A percentile compares a stretch with the other conserved stretches of the same genome.
Conservation (phyloP, 2,329 filamentous ascomycete species). For the Mycogone perniciosa region DNA sequence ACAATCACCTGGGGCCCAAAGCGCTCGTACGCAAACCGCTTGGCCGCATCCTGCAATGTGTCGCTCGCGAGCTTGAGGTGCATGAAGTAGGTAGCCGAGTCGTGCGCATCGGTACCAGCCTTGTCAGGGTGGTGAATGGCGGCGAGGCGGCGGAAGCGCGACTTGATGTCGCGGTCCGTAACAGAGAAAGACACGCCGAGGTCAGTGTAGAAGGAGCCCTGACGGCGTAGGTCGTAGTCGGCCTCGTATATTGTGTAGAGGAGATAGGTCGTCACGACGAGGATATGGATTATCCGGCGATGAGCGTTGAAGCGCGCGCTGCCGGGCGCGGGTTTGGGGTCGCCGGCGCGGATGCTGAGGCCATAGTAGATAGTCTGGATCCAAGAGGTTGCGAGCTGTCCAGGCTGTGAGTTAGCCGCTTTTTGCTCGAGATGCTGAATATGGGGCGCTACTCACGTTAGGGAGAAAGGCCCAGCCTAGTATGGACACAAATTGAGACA, state of each 20-base stretch:
- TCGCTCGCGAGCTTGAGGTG: constrained; percentile 79
- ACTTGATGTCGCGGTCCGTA: constrained; percentile 72
- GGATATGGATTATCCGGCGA: constrained; percentile 74
- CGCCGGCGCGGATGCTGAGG: constrained; percentile 82
- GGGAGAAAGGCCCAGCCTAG: constrained; percentile 46
- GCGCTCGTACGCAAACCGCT: constrained; percentile 81
- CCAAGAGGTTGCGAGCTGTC: constrained; percentile 69
- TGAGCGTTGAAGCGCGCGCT: constrained; percentile 64
- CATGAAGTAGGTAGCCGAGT: constrained; percentile 56
- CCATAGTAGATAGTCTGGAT: constrained; percentile 79
- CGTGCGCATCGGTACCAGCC: constrained; percentile 33
- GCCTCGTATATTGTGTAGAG: constrained; percentile 90
- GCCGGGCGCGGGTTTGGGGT: constrained; percentile 67
- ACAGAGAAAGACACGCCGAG: constrained; percentile 65
- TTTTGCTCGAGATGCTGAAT: neutral
- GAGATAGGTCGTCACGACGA: constrained; percentile 78
- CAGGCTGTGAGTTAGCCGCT: constrained; percentile 14
- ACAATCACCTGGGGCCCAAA: constrained; percentile 67
- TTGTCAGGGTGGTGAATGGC: constrained; percentile 82
- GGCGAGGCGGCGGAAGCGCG: constrained; percentile 72
- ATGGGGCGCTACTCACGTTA: no score
- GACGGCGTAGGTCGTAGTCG: constrained; percentile 67
- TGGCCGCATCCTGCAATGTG: constrained; percentile 67
- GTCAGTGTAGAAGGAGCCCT: constrained; percentile 71
- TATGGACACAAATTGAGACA: constrained; percentile 49